These are phyloP conservation scores for Diphasiastrum complanatum DNA, from an alignment of 83 land plant species.

Conservation along the genomic window DNA sequence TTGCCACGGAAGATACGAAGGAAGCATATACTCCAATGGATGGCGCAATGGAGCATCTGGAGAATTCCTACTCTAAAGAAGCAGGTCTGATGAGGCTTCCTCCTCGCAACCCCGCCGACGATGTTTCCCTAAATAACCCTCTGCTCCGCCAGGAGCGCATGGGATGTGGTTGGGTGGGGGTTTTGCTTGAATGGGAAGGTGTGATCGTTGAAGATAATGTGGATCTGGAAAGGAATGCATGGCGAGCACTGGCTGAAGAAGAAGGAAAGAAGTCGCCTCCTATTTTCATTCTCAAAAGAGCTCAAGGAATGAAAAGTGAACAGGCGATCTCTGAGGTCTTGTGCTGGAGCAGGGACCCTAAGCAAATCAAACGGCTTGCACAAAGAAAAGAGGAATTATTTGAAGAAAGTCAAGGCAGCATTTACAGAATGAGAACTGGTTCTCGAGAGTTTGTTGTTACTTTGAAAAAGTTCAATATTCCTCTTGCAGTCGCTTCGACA, in stretches of 20 bases:
- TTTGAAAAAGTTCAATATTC: conserved; percentile 60
- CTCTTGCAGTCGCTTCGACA: conserved; percentile 87
- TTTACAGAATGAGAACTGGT: conserved; percentile 57
- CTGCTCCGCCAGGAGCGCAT: conserved; percentile 66
- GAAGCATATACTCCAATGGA: too few relatives aligned
- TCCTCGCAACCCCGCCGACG: conserved; percentile 70
- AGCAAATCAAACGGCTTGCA: conserved; percentile 53
- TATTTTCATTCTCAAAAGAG: conserved; percentile 53
- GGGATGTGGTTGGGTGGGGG: conserved; percentile 93
- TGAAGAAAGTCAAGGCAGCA: conserved; percentile 61
- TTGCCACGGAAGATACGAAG: too few relatives aligned
- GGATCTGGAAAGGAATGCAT: conserved; percentile 63
- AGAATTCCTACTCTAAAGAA: too few relatives aligned
- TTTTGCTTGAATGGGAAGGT: conserved; percentile 89
- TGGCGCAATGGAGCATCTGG: too few relatives aligned
- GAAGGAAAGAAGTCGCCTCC: conserved; percentile 78
- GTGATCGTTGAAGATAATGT: conserved; percentile 80
- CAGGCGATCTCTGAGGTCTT: conserved; percentile 91
- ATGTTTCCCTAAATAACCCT: conserved; percentile 58
- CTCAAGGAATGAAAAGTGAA: conserved; percentile 95
- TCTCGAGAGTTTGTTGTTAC: conserved; percentile 66
- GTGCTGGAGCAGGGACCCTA: conserved; percentile 84
- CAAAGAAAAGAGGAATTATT: conserved; percentile 70
- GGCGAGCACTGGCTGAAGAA: conserved; percentile 72
- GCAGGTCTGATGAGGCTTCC: too few relatives aligned